phyloP scores from a whole-genome alignment of 2,329 filamentous ascomycete species.

The Albophoma yamanashiensis region DNA sequence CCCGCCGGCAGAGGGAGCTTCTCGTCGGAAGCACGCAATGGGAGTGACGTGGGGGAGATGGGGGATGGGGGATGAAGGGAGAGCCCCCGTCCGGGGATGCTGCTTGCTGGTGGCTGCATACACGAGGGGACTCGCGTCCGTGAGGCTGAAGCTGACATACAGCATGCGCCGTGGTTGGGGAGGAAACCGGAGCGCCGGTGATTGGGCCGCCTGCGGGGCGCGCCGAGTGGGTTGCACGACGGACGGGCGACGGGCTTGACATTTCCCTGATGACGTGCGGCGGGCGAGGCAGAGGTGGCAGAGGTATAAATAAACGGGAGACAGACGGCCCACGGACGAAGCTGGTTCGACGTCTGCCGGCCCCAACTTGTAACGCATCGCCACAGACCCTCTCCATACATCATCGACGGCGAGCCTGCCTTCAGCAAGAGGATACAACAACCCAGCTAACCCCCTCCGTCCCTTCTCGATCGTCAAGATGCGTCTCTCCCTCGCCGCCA shows the following conservation, averaged over 20 bases:
- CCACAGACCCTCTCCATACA: neutral
- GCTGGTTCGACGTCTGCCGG: neutral
- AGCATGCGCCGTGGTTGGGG: neutral
- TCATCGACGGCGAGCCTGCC: neutral
- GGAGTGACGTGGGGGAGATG: no score
- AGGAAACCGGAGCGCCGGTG: neutral
- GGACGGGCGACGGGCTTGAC: neutral
- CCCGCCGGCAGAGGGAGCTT: no score
- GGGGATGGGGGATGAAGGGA: no score
- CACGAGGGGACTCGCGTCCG: neutral
- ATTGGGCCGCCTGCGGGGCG: neutral
- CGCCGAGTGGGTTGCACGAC: neutral
- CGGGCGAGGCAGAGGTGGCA: neutral
- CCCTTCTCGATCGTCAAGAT: constrained; percentile 1
- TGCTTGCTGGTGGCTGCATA: neutral
- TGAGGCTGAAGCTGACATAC: neutral
- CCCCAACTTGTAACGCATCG: neutral
- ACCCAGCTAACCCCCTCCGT: neutral
- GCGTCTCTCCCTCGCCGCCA: constrained; percentile 9
- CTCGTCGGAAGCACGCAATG: no score
- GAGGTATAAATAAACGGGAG: neutral
- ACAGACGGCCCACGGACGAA: neutral
- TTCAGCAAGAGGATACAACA: neutral
- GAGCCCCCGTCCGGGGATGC: no score
- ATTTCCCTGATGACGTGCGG: neutral